Conservation (phyloP, 352 stramenopile species). For the Pythium phragmiticola region DNA sequence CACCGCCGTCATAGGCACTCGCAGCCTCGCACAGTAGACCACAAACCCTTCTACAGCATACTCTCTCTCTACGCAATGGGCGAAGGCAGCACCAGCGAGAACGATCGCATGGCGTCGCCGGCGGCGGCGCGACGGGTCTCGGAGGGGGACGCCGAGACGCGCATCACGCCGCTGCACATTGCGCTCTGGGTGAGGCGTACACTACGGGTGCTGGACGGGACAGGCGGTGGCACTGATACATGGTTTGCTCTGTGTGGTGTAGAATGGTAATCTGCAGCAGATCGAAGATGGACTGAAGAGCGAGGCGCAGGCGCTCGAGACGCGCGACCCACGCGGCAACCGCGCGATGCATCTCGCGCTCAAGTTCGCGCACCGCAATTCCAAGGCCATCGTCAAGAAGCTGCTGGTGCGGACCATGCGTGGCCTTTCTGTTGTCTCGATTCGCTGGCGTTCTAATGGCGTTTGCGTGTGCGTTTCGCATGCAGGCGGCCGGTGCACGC, state of each 20-base stretch:
- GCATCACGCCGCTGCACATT: conserved; percentile 48
- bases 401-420: conserved; percentile 39
- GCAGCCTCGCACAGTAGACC: not conserved
- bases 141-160: not conserved
- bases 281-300: conserved; percentile 36
- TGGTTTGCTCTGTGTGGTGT: not conserved
- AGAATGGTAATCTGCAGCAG: conserved; percentile 65
- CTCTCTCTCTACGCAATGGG: not conserved
- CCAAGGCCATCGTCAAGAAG: conserved; percentile 46
- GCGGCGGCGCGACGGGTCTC: not conserved
- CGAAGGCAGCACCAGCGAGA: not conserved
- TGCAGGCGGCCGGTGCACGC: conserved; percentile 51
- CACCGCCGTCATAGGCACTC: not conserved
- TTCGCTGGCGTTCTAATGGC: not conserved
- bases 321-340: conserved; percentile 53
- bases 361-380: conserved; percentile 67
- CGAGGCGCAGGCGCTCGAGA: conserved; percentile 41
- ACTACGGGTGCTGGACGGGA: not conserved
- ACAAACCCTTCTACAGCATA: not conserved
- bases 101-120: not conserved
- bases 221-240: not conserved
- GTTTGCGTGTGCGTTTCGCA: not conserved
- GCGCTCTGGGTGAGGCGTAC: conserved; percentile 49
- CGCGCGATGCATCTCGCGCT: conserved; percentile 62
- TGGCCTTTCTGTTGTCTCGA: not conserved